Conservation (phyloP, 371 early-diverging fungal genomes). For the Dentiscutata heterogama region DNA sequence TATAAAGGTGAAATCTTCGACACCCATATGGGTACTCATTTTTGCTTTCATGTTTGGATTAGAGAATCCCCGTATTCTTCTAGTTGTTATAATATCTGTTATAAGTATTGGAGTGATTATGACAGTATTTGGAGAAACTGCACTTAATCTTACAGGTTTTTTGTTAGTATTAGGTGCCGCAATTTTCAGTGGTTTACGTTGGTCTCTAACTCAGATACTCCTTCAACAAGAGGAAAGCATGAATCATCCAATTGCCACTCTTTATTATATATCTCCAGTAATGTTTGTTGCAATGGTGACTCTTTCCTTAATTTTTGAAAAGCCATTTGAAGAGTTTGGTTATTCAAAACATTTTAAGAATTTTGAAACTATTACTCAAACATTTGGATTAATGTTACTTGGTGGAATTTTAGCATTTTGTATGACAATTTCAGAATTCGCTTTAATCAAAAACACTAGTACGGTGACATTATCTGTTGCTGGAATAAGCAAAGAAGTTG, state of each 20-base stretch:
- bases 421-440: slow-evolving; percentile 87
- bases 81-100: slow-evolving; percentile 77
- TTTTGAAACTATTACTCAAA: slow-evolving; percentile 53
- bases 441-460: slow-evolving; percentile 82
- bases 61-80: slow-evolving; percentile 72
- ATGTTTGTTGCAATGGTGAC: slow-evolving; percentile 73
- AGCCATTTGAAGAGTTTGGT: slow-evolving; percentile 64
- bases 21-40: slow-evolving; percentile 88
- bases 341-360: slow-evolving; percentile 60
- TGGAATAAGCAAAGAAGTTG: slow-evolving; percentile 80
- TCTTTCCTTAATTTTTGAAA: slow-evolving; percentile 67
- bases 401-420: slow-evolving; percentile 90
- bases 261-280: slow-evolving; percentile 79
- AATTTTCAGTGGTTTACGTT: slow-evolving; percentile 82
- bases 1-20: slow-evolving; percentile 81
- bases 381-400: slow-evolving; percentile 66
- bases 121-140: slow-evolving; percentile 83
- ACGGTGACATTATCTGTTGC: slow-evolving; percentile 91
- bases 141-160: slow-evolving; percentile 79
- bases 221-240: slow-evolving; percentile 68
- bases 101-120: slow-evolving; percentile 88
- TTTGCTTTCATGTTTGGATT: slow-evolving; percentile 92
- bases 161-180: slow-evolving; percentile 68
- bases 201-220: slow-evolving; percentile 88
- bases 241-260: slow-evolving; percentile 86